phyloP scores from a whole-genome alignment of 306 rosid species.

The Luffa acutangula region DNA sequence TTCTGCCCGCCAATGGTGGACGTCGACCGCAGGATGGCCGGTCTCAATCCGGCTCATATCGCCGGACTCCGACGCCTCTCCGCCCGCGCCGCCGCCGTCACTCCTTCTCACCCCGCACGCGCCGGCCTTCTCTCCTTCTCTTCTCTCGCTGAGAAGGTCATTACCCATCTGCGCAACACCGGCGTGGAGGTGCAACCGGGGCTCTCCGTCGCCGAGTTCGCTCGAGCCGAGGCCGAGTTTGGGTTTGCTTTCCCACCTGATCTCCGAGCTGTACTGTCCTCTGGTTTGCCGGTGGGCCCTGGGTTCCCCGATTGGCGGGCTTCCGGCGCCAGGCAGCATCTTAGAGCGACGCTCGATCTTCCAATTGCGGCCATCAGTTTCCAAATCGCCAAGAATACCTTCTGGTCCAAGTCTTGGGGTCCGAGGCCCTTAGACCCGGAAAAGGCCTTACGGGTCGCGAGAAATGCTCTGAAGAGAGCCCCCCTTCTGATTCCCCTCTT shows the following conservation, averaged over 20 bases:
- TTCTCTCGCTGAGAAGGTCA: conserved; percentile 50
- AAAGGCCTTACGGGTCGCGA: conserved; percentile 61
- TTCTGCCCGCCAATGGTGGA: conserved; percentile 57
- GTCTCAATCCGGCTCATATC: conserved; percentile 83
- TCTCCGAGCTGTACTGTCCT: conserved; percentile 77
- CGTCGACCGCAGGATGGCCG: conserved; percentile 94
- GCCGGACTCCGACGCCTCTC: conserved; percentile 94
- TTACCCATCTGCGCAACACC: conserved; percentile 54
- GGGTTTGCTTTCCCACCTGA: conserved; percentile 87
- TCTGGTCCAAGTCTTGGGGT: conserved; percentile 96
- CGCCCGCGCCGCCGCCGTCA: conserved; percentile 73
- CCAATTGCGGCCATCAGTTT: conserved; percentile 95
- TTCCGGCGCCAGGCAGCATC: conserved; percentile 61
- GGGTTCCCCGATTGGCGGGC: conserved; percentile 97
- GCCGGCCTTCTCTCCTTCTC: conserved; percentile 72
- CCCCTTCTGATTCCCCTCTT: conserved; percentile 87
- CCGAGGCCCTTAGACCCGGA: conserved; percentile 74
- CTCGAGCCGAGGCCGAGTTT: conserved; percentile 90
- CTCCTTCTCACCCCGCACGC: conserved; percentile 48
- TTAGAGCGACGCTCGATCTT: conserved; percentile 76
- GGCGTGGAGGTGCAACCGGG: conserved; percentile 60
- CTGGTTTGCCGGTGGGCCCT: conserved; percentile 76
- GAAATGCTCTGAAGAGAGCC: conserved; percentile 81
- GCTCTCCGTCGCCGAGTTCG: conserved; percentile 74
- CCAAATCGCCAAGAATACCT: conserved; percentile 69